A percentile compares a stretch with the other conserved stretches of the same genome.
Evolutionary conservation across 345 rosid genomes (phyloP).

Genomic region (Dipteronia sinensis): DNA sequence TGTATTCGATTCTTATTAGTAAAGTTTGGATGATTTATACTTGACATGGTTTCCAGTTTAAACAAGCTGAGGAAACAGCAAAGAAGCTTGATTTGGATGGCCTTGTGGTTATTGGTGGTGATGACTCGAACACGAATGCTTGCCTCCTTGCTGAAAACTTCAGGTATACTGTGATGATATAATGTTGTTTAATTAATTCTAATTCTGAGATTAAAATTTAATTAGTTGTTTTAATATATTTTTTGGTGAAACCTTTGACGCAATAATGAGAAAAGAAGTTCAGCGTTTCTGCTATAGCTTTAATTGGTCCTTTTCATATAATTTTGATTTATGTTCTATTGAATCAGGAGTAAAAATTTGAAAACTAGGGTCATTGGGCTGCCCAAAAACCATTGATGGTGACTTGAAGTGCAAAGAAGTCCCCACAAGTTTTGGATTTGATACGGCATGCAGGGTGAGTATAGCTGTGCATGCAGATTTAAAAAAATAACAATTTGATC

Average conservation of each 20-base stretch:
- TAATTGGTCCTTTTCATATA: not conserved
- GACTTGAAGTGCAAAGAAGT: slow-evolving; percentile 98
- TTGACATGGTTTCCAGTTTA: slow-evolving; percentile 58
- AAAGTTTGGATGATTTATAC: slow-evolving; percentile 8
- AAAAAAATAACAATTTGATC: not conserved
- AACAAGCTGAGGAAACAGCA: slow-evolving; percentile 97
- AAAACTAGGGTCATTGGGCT: slow-evolving; percentile 90
- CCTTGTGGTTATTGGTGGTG: slow-evolving; percentile 93
- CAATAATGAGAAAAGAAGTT: not conserved
- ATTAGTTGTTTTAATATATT: not conserved
- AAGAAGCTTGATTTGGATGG: slow-evolving; percentile 91
- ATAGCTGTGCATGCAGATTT: not conserved
- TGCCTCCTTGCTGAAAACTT: slow-evolving; percentile 96
- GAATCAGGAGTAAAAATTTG: slow-evolving; percentile 71
- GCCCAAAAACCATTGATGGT: slow-evolving; percentile 99
- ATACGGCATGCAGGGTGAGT: slow-evolving; percentile 99
- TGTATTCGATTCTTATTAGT: not conserved
- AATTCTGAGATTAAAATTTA: not conserved
- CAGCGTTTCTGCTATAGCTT: not conserved
- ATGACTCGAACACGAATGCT: slow-evolving; percentile 97
- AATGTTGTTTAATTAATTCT: not conserved
- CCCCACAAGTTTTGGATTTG: slow-evolving; percentile 96
- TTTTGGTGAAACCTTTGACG: not conserved
- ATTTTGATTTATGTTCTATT: slow-evolving; percentile 5
- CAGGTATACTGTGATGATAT: slow-evolving; percentile 41